Evolutionary conservation across 768 basidiomycete genomes (phyloP), one percentile per base, ranked within the genome.

Genomic region (Mycena sanguinolenta): DNA sequence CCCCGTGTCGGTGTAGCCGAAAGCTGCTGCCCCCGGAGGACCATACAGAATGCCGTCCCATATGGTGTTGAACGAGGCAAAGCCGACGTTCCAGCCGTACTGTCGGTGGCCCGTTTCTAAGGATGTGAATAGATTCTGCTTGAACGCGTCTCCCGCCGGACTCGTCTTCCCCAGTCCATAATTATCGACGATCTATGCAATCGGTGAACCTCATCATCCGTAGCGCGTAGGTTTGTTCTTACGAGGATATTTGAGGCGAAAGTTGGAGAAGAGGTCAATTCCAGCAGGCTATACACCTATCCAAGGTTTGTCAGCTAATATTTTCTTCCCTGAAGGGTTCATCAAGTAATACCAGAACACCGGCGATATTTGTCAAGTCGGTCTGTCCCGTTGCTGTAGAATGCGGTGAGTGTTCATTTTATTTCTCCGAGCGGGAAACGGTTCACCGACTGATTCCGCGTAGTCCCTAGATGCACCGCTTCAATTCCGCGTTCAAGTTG

Each of bases 171-270:
- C 86, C 27, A 79, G 77, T 3, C 86, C 86, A 28, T 86, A 86
- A 14, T 76, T 81, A 68, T 86, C 83, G 0, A 82, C 78, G 54
- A 70, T 44, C 69, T 70, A 32, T 19, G 25, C 38, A 27, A 53
- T 23, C 8, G 23, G 19, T 19, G 8, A n/a, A 7, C 3, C 4
- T 58, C 5, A 30, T n/a, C 1, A n/a, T 38, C 6, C 55, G 16
- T 2, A 49, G 19, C 4, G 7, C 8, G 17, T 17, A 13, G 27
- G 27, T 9, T 21, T 53, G n/a, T 53, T 30, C 63, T 61, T 32
- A 87, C 53, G n/a, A 86, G 82, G 55, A 86, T 84, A 42, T 81
- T 79, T 55, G 79, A 79, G 9, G 83, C 85, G 58, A 81, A 81
- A 32, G 82, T 84, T 0, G 85, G 82, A 7, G 82, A 77, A 39